phyloP scores from a whole-genome alignment of 2,329 filamentous ascomycete genomes.

The Diaporthe nobilis region DNA sequence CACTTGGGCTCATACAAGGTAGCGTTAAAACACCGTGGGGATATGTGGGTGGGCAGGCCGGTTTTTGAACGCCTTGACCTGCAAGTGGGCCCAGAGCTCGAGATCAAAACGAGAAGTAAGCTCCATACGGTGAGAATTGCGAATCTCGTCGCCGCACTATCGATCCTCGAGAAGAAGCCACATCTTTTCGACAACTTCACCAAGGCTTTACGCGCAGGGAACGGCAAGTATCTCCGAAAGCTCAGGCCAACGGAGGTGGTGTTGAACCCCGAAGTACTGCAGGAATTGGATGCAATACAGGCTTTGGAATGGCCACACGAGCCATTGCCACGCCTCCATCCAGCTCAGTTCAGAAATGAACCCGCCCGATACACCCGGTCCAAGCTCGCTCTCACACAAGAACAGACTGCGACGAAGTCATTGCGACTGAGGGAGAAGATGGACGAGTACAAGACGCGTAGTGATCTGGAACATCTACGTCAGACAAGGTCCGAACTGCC shows the following conservation, averaged over 20 bases:
- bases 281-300: neutral
- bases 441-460: neutral
- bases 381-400: neutral
- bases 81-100: neutral
- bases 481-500: slow-evolving; percentile 31
- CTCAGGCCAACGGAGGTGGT: neutral
- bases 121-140: neutral
- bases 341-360: neutral
- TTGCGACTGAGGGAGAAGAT: neutral
- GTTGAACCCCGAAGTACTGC: neutral
- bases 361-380: neutral
- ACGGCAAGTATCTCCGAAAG: slow-evolving; percentile 19
- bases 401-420: slow-evolving; percentile 15
- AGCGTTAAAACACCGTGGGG: rapidly evolving
- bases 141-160: slow-evolving; percentile 18
- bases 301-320: neutral
- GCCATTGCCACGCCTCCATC: too few species aligned
- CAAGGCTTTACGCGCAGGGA: slow-evolving; percentile 1
- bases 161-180: neutral
- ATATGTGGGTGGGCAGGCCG: neutral
- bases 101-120: neutral
- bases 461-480: slow-evolving; percentile 22
- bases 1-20: neutral
- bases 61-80: neutral
- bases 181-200: slow-evolving; percentile 3